Conservation (phyloP, 208 protist genomes). For the Trypanosoma melophagium region DNA sequence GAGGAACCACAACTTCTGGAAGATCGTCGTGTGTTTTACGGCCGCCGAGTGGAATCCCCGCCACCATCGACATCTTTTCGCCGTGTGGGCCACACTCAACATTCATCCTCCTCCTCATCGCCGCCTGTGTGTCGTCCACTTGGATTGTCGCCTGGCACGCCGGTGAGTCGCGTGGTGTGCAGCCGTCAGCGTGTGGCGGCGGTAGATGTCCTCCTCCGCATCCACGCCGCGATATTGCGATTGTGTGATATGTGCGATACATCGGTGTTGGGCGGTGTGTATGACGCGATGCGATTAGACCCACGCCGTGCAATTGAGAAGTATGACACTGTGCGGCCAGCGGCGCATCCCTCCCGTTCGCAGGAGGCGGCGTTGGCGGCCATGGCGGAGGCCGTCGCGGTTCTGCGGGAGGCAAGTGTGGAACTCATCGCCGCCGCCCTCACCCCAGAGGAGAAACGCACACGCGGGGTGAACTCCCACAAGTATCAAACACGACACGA, state of each 20-base stretch:
- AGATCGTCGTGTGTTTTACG: slow-evolving; percentile 13
- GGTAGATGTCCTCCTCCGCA: slow-evolving; percentile 2
- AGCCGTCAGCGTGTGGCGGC: not conserved
- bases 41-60: not conserved
- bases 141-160: no score
- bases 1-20: slow-evolving; percentile 10
- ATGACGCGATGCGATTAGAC: slow-evolving; percentile 73
- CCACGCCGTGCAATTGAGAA: slow-evolving; percentile 49
- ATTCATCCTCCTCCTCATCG: no score
- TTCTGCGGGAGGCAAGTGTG: slow-evolving; percentile 40
- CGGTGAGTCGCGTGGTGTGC: not conserved
- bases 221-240: slow-evolving; percentile 38
- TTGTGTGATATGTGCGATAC: slow-evolving; percentile 5
- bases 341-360: slow-evolving; percentile 35
- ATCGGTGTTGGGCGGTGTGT: slow-evolving; percentile 38
- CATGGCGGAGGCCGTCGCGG: slow-evolving; percentile 34
- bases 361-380: slow-evolving; percentile 60
- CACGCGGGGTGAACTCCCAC: slow-evolving; percentile 75
- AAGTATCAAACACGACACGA: slow-evolving; percentile 70
- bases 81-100: no score
- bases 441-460: slow-evolving; percentile 78
- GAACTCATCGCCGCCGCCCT: slow-evolving; percentile 70
- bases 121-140: no score
- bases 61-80: not conserved
- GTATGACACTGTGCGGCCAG: slow-evolving; percentile 41